Evolutionary conservation across 768 basidiomycete species (phyloP), one percentile per base, ranked within the genome.

Genomic region (Mrakia gelida): DNA sequence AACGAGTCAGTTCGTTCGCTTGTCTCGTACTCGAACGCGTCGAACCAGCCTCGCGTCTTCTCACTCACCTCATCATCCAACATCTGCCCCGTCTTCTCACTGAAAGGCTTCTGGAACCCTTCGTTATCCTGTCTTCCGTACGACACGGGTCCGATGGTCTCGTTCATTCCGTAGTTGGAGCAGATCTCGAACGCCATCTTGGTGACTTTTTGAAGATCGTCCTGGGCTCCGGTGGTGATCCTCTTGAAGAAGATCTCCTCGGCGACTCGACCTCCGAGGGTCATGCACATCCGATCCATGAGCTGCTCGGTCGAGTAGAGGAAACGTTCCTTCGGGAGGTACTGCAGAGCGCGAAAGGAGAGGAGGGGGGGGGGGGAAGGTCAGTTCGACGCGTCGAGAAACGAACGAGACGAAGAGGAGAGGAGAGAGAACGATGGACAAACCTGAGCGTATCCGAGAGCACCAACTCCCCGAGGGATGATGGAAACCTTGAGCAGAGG

Each of bases 401-500:
- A n/a, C n/a, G 59, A 62, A 5, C 16, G 49, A 74, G 74, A 49
- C 75, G 74, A 74, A 49, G 63, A 5, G 38, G 38, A 38, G 38
- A 38, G 38, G 38, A n/a, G 4, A 16, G 16, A n/a, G 21, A 13
- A n/a, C 45, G 11, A 61, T 15, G 49, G 18, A 83, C 86, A 81
- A 81, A 92, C 93, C 88, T 95, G 95, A 63, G 96, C 96, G 84
- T 98, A 99, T 68, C 96, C 96, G 59, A 99, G 87, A 32, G 95
- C 94, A 52, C 95, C 97, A 71, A 93, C 91, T 73, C 97, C 97
- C 81, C 95, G 90, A 61, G 97, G 97, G 80, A 99, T 98, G 84
- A 99, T 99, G 85, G 93, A 95, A 78, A 99, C 97, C 85, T 99
- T 98, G 80, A 98, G 89, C 70, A 98, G 86, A 54, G 96, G 96